These are phyloP conservation scores for Globisporangium camurandrum DNA, from an alignment of 352 stramenopile species.

Conservation along the genomic window DNA sequence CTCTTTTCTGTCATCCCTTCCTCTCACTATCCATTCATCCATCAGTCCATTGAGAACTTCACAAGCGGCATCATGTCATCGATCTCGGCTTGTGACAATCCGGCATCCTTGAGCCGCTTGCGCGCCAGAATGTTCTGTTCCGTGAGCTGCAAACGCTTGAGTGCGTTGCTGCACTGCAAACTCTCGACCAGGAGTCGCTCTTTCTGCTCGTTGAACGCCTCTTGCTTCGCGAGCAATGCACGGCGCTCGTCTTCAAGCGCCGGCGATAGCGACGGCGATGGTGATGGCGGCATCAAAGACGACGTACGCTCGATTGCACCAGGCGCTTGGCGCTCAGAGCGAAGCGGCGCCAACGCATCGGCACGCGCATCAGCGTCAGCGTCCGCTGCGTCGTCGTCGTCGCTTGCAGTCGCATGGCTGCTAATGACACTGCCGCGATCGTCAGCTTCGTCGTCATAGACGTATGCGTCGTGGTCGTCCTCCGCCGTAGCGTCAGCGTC, in stretches of 20 bases:
- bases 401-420: too few species aligned
- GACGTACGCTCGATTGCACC: too few species aligned
- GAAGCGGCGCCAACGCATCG: too few species aligned
- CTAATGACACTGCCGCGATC: too few species aligned
- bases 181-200: slow-evolving; percentile 9
- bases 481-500: too few species aligned
- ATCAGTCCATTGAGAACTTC: not conserved
- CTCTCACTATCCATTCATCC: too few species aligned
- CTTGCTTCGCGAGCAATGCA: not conserved
- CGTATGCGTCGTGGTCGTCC: not conserved
- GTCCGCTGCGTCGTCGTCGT: too few species aligned
- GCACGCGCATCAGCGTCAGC: too few species aligned
- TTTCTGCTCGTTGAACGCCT: slow-evolving; percentile 3
- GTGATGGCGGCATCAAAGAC: too few species aligned
- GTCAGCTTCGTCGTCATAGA: not conserved
- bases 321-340: too few species aligned
- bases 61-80: slow-evolving; percentile 11
- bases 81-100: slow-evolving; percentile 12
- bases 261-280: not conserved
- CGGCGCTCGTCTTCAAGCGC: not conserved
- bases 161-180: slow-evolving; percentile 8
- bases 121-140: slow-evolving; percentile 21
- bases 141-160: slow-evolving; percentile 13
- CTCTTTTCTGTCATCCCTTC: too few species aligned
- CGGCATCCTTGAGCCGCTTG: slow-evolving; percentile 34